Evolutionary conservation across 2,329 filamentous ascomycete genomes (phyloP).

Genomic region (Stagonosporopsis rhizophila): DNA sequence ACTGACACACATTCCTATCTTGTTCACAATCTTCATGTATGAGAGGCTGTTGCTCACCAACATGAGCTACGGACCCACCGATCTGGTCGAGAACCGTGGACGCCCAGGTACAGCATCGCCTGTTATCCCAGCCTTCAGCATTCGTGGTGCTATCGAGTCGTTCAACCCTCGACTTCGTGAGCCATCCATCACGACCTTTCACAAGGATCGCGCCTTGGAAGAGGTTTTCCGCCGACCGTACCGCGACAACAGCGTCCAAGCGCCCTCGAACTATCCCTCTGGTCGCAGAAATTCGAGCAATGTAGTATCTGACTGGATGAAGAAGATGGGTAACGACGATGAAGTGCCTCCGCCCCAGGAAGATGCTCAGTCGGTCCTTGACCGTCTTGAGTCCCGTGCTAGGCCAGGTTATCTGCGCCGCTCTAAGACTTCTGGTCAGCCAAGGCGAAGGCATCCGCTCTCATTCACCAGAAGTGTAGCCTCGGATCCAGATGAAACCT

Average conservation of each 20-base stretch:
- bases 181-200: conserved; percentile 85
- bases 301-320: conserved; percentile 91
- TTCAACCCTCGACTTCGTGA: conserved; percentile 84
- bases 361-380: conserved; percentile 65
- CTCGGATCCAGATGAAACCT: conserved; percentile 62
- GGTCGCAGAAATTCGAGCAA: conserved; percentile 78
- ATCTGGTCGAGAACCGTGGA: conserved; percentile 78
- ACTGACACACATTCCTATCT: conserved; percentile 82
- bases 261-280: conserved; percentile 42
- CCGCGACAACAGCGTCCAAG: conserved; percentile 59
- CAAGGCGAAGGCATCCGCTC: conserved; percentile 56
- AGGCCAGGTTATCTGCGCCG: conserved; percentile 60
- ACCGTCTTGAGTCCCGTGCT: conserved; percentile 62
- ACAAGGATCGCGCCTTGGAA: conserved; percentile 88
- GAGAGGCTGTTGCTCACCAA: conserved; percentile 80
- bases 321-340: conserved; percentile 65
- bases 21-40: conserved; percentile 87
- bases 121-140: conserved; percentile 52
- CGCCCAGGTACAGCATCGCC: conserved; percentile 66
- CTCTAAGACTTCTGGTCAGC: conserved; percentile 52
- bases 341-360: conserved; percentile 70
- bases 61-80: conserved; percentile 80
- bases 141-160: conserved; percentile 57
- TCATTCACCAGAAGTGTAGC: conserved; percentile 60
- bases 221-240: conserved; percentile 83